Evolutionary conservation across 1,139 yeast genomes (phyloP).

Genomic region (Geotrichum aggregatum): DNA sequence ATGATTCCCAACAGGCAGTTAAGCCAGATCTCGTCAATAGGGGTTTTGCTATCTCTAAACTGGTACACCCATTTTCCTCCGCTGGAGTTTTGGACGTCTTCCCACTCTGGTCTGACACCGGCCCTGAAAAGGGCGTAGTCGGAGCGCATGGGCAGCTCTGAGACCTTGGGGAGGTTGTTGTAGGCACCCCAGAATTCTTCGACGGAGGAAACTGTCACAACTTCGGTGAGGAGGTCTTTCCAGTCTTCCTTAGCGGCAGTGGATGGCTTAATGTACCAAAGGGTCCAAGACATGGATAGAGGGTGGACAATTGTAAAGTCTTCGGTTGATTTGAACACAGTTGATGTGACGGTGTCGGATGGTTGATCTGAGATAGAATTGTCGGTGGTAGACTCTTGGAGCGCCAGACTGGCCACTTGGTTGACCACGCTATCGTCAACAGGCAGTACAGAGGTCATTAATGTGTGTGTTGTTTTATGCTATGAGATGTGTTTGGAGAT

Average conservation of each 20-base stretch:
- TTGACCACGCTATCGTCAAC: conserved; percentile 7
- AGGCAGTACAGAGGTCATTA: neutral
- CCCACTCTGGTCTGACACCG: conserved; percentile 98
- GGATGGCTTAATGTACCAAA: conserved; percentile 96
- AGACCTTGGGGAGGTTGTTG: conserved; percentile 89
- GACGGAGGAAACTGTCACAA: conserved; percentile 83
- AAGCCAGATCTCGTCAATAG: conserved; percentile 89
- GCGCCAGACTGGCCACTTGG: conserved; percentile 27
- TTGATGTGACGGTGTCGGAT: conserved; percentile 33
- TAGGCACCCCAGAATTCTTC: conserved; percentile 99
- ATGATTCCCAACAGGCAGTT: conserved; percentile 84
- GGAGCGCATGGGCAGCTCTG: conserved; percentile 84
- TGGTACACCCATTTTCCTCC: conserved; percentile 96
- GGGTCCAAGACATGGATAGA: conserved; percentile 87
- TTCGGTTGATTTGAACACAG: conserved; percentile 63
- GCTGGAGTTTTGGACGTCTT: conserved; percentile 75
- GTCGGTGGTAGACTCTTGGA: conserved; percentile 19
- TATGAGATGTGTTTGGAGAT: too few species aligned
- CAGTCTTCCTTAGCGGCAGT: conserved; percentile 77
- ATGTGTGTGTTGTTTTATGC: too few species aligned
- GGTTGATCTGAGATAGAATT: conserved; percentile 30
- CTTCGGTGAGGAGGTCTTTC: conserved; percentile 91
- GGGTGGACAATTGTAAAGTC: conserved; percentile 86
- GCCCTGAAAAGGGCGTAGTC: conserved; percentile 95
- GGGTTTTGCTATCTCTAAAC: conserved; percentile 53